Evolutionary conservation across 2,329 filamentous ascomycete genomes (phyloP).

Genomic region (Tolypocladium endophyticum): DNA sequence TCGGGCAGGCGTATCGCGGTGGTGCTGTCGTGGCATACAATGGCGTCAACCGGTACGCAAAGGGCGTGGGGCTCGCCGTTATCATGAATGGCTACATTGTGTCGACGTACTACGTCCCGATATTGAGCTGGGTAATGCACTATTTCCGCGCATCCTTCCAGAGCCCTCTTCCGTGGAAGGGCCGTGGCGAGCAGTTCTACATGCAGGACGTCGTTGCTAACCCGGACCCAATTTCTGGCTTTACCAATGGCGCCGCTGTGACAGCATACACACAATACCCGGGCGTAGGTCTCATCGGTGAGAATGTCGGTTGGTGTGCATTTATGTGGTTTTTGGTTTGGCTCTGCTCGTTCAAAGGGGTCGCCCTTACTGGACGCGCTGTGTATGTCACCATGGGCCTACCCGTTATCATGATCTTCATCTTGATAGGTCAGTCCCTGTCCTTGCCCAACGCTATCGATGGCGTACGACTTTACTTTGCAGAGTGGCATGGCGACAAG

Average conservation of each 20-base stretch:
- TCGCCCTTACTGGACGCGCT: slow-evolving; percentile 41
- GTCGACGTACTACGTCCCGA: slow-evolving; percentile 42
- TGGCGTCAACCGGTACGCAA: slow-evolving; percentile 35
- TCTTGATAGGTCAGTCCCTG: slow-evolving; percentile 37
- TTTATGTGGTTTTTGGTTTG: slow-evolving; percentile 48
- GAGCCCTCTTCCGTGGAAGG: slow-evolving; percentile 40
- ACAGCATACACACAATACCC: slow-evolving; percentile 30
- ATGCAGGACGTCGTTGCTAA: slow-evolving; percentile 26
- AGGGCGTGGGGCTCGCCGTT: slow-evolving; percentile 38
- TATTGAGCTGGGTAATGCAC: slow-evolving; percentile 44
- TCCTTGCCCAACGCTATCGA: slow-evolving; percentile 40
- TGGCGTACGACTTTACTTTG: slow-evolving; percentile 31
- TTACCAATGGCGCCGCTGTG: neutral
- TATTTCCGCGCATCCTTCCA: slow-evolving; percentile 43
- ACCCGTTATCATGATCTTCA: slow-evolving; percentile 41
- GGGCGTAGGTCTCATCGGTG: slow-evolving; percentile 31
- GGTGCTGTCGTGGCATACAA: slow-evolving; percentile 39
- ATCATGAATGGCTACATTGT: slow-evolving; percentile 40
- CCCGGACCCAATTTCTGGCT: neutral
- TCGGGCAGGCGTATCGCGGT: slow-evolving; percentile 51
- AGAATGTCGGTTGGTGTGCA: slow-evolving; percentile 41
- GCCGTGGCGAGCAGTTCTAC: slow-evolving; percentile 28
- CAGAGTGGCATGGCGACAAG: slow-evolving; percentile 6
- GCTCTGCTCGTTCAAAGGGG: slow-evolving; percentile 46
- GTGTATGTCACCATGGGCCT: slow-evolving; percentile 48